Evolutionary conservation across 2,329 filamentous ascomycete genomes (phyloP).

Genomic region (Didymella segeticola): DNA sequence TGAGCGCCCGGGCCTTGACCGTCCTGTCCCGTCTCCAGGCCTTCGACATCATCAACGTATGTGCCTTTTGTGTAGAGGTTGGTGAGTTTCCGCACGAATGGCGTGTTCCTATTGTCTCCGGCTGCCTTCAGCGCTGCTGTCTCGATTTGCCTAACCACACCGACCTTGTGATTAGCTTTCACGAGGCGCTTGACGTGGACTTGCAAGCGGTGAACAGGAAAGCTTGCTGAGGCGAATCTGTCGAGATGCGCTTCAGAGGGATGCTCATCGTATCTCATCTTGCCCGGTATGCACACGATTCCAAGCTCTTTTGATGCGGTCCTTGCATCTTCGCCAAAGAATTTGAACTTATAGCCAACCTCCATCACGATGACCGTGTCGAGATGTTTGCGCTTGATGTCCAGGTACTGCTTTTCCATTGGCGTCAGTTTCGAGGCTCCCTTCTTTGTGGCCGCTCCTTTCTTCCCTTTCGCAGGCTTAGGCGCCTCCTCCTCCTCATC

Average conservation of each 20-base stretch:
- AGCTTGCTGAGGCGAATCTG: constrained; percentile 92
- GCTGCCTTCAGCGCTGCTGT: constrained; percentile 95
- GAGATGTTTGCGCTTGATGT: constrained; percentile 89
- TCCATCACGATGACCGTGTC: constrained; percentile 92
- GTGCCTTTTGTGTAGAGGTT: constrained; percentile 98
- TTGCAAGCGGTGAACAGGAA: constrained; percentile 87
- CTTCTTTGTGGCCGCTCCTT: constrained; percentile 67
- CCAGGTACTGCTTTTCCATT: constrained; percentile 90
- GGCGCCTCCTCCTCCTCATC: constrained; percentile 64
- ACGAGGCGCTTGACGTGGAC: constrained; percentile 95
- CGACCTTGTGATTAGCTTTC: constrained; percentile 92
- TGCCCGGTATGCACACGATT: constrained; percentile 96
- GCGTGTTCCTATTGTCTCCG: constrained; percentile 90
- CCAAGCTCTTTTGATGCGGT: constrained; percentile 87
- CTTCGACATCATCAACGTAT: constrained; percentile 92
- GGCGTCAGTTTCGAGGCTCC: constrained; percentile 86
- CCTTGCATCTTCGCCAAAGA: constrained; percentile 94
- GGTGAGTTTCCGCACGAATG: constrained; percentile 90
- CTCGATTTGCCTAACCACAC: constrained; percentile 91
- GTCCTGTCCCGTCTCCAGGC: constrained; percentile 63
- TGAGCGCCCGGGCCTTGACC: constrained; percentile 61
- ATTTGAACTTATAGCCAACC: constrained; percentile 97
- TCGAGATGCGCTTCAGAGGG: constrained; percentile 87
- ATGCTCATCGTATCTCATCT: constrained; percentile 88
- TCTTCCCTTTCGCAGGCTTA: constrained; percentile 57